Conservation (phyloP, 2,329 filamentous ascomycete species). For the Neophaeococcomyces aloes region DNA sequence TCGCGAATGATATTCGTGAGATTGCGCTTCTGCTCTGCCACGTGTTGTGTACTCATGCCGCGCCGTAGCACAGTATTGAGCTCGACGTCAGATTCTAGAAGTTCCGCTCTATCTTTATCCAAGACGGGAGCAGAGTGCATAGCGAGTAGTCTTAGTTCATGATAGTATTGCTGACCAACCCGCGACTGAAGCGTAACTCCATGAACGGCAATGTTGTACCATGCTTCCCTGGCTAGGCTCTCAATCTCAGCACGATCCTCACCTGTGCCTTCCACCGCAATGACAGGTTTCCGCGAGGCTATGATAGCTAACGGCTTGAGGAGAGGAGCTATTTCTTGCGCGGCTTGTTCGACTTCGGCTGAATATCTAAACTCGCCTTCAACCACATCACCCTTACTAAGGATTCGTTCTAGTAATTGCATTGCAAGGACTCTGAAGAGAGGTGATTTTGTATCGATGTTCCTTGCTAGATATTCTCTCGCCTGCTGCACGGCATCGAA, state of each 20-base stretch:
- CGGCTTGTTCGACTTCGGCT: constrained; percentile 69
- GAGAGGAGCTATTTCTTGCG: constrained; percentile 77
- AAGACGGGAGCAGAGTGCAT: constrained; percentile 79
- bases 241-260: constrained; percentile 56
- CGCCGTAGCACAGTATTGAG: constrained; percentile 86
- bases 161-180: constrained; percentile 59
- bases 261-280: constrained; percentile 23
- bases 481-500: constrained; percentile 68
- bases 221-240: constrained; percentile 73
- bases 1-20: constrained; percentile 64
- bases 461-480: constrained; percentile 65
- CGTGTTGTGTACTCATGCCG: constrained; percentile 69
- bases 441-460: constrained; percentile 55
- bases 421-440: constrained; percentile 75
- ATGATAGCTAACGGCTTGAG: constrained; percentile 79
- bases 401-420: constrained; percentile 73
- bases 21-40: constrained; percentile 67
- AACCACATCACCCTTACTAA: constrained; percentile 79
- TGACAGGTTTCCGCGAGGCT: constrained; percentile 49
- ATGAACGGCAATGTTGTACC: constrained; percentile 96
- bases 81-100: constrained; percentile 92
- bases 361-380: constrained; percentile 63
- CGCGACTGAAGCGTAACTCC: constrained; percentile 70
- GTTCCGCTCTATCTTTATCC: constrained; percentile 75
- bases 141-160: constrained; percentile 74